Evolutionary conservation across 805 yeast genomes (phyloP).

Genomic region (Teunomyces stri): DNA sequence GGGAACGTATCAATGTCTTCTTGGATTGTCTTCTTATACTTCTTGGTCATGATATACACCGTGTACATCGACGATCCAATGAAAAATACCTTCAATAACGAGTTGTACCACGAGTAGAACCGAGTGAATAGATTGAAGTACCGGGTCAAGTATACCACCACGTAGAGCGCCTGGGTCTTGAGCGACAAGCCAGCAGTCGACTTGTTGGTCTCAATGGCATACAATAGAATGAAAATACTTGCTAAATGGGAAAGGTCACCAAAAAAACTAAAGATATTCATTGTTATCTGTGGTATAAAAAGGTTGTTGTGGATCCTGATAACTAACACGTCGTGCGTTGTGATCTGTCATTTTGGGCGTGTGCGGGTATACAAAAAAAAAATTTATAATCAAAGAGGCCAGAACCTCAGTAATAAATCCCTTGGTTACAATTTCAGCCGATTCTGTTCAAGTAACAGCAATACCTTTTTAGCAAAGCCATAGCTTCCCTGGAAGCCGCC

Average conservation of each 20-base stretch:
- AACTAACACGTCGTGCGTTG: background rate
- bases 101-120: slow-evolving; percentile 69
- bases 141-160: slow-evolving; percentile 67
- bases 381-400: background rate
- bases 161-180: slow-evolving; percentile 83
- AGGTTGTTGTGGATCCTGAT: background rate
- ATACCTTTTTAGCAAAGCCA: background rate
- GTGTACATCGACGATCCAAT: slow-evolving; percentile 73
- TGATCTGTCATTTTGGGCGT: background rate
- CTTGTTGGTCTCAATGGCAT: slow-evolving; percentile 59
- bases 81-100: slow-evolving; percentile 78
- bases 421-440: background rate
- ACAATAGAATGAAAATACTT: slow-evolving; percentile 72
- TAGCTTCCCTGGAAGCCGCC: slow-evolving; percentile 8
- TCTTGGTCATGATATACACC: slow-evolving; percentile 63
- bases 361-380: background rate
- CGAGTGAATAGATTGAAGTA: slow-evolving; percentile 62
- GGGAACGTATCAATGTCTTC: slow-evolving; percentile 71
- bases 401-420: background rate
- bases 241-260: slow-evolving; percentile 85
- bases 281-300: slow-evolving; percentile 8
- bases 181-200: slow-evolving; percentile 83
- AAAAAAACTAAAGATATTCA: slow-evolving; percentile 42
- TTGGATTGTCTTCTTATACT: slow-evolving; percentile 58
- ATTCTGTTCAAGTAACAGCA: background rate